Evolutionary conservation across 2,329 filamentous ascomycete genomes (phyloP), one percentile per base, ranked within the genome.

Genomic region (Ceratocystis alfenasii): DNA sequence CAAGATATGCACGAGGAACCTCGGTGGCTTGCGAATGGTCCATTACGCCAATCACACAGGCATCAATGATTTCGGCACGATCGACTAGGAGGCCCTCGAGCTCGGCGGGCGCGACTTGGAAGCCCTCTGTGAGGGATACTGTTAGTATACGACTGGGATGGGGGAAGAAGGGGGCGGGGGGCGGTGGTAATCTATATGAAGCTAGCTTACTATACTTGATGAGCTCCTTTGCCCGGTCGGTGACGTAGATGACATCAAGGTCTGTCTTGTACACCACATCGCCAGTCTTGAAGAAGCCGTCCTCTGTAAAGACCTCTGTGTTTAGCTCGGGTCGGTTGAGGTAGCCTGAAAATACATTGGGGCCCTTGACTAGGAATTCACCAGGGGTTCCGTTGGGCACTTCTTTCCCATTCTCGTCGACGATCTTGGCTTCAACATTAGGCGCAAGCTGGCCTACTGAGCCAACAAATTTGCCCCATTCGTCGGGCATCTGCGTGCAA

Each of bases 281-380:
- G 1, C 92, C 92, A 0, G 92, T 96, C 75, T 87, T 92, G 80
- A 95, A 96, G 78, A 86, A 96, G 0, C 90, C 90, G 69, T 95
- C 90, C 0, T 78, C 70, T 1, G 87, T 88, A 68, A 94, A 84
- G 0, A 87, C 85, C 59, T 89, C 85, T 1, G 78, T 78, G 2
- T 89, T 90, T 2, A 86, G 83, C 68, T 87, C 82, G 0, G 84
- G 81, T 66, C 88, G 88, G 71, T 90, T 89, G 70, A 87, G 80
- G 72, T 93, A 95, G 1, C 89, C 90, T 70, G 83, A 79, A 76
- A 92, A 92, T 20, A 93, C 78, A 68, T 94, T 94, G 0, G 90
- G 89, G 0, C 90, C 90, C 66, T 85, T 85, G 64, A 94, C 79
- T 79, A 89, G 88, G 1, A 91, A 76, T 74, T 91, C 88, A n/a